Evolutionary conservation across 1,139 yeast species (phyloP).

Genomic region (Yamadazyma trypodendri): DNA sequence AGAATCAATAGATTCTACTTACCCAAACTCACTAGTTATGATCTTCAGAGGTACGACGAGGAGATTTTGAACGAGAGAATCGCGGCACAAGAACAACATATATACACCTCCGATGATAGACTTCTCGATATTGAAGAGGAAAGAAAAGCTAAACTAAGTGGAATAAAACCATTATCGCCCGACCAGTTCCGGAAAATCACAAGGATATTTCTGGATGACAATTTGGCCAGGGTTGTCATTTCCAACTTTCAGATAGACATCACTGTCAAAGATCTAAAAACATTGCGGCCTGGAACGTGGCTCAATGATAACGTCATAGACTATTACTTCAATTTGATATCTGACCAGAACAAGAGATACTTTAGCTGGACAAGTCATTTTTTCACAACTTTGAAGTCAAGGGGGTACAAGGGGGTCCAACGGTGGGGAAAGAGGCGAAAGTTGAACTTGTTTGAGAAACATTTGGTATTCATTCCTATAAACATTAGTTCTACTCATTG

Average conservation of each 20-base stretch:
- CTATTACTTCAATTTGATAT: slow-evolving; percentile 66
- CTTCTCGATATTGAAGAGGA: slow-evolving; percentile 18
- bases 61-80: not conserved
- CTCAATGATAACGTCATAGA: slow-evolving; percentile 90
- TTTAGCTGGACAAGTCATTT: slow-evolving; percentile 89
- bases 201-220: slow-evolving; percentile 15
- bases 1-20: slow-evolving; percentile 16
- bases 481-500: slow-evolving; percentile 85
- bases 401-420: slow-evolving; percentile 80
- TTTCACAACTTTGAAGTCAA: slow-evolving; percentile 63
- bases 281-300: slow-evolving; percentile 76
- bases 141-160: slow-evolving; percentile 14
- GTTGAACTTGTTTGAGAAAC: slow-evolving; percentile 61
- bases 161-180: slow-evolving; percentile 16
- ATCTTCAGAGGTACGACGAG: not conserved
- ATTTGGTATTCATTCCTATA: slow-evolving; percentile 76
- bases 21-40: slow-evolving; percentile 10
- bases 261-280: slow-evolving; percentile 62
- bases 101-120: slow-evolving; percentile 18
- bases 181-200: slow-evolving; percentile 23
- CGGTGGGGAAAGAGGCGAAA: slow-evolving; percentile 90
- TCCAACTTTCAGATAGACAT: slow-evolving; percentile 55
- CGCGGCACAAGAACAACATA: slow-evolving; percentile 8
- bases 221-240: slow-evolving; percentile 19
- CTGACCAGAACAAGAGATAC: slow-evolving; percentile 35